Conservation (phyloP, 192 early-diverging fungal species). For the Backusella tarrabulga region DNA sequence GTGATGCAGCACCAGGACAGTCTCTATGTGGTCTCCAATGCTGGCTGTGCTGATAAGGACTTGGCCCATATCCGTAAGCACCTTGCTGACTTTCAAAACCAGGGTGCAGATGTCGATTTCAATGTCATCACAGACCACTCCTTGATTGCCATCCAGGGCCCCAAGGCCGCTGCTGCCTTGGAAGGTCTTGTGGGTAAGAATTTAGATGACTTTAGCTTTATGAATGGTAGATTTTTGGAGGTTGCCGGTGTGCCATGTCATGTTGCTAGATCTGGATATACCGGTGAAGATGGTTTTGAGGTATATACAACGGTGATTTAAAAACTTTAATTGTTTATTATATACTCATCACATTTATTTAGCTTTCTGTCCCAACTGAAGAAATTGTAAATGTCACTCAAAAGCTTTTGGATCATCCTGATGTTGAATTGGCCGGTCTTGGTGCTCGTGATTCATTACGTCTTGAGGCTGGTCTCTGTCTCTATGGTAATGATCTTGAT, state of each 20-base stretch:
- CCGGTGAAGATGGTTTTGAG: constrained; percentile 99
- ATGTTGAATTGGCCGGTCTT: constrained; percentile 90
- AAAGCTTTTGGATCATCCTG: constrained; percentile 61
- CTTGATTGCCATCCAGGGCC: constrained; percentile 93
- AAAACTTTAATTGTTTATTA: background rate
- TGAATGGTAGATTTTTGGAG: constrained; percentile 73
- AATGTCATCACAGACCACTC: constrained; percentile 83
- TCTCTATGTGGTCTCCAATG: constrained; percentile 94
- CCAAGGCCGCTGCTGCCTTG: constrained; percentile 74
- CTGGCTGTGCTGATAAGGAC: constrained; percentile 97
- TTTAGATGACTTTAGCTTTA: constrained; percentile 82
- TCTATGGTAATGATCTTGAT: constrained; percentile 96
- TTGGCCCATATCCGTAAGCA: constrained; percentile 82
- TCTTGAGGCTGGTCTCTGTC: constrained; percentile 94
- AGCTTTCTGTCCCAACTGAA: constrained; percentile 85
- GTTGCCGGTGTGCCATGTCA: constrained; percentile 80
- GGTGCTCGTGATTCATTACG: constrained; percentile 94
- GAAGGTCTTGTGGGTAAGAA: constrained; percentile 52
- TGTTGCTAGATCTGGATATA: constrained; percentile 96
- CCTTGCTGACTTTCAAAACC: constrained; percentile 76
- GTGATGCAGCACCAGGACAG: constrained; percentile 84
- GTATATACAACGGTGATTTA: constrained; percentile 34
- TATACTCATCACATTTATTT: background rate
- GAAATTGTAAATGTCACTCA: constrained; percentile 70
- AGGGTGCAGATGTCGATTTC: constrained; percentile 87